Base-by-base conservation (phyloP, 2,329 filamentous ascomycete genomes). In the Colletotrichum limetticola region DNA sequence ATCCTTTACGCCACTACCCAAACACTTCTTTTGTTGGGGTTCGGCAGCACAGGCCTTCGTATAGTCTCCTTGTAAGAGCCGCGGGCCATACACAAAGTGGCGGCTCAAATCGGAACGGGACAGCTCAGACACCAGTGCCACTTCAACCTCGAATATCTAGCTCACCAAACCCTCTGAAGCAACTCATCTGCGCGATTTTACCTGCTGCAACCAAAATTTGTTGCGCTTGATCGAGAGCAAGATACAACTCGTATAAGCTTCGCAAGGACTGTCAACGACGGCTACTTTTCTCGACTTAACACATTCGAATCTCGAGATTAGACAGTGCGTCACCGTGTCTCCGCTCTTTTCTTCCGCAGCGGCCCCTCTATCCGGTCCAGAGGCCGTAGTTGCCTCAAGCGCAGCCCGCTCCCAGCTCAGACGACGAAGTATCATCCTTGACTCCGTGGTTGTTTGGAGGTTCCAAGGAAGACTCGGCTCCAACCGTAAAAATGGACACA, bases 401-500 rank as follows among this genome's bases (percentile, higher is more conserved):
- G n/a, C 66, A 73, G 32, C 42, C 67, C 56, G 60, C 46, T 70
- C 60, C 16, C 56, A 24, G 37, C 35, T 56, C 60, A 49, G 7
- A 28, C 16, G 24, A 35, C 46, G 22, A 26, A 57, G 49, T 52
- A 53, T 11, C 26, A 55, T 35, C 55, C 32, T 59, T 68, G 37
- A 53, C 56, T 26, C 28, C 16, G 32, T 22, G 30, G 11, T 56
- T 11, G 49, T 37, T 22, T 52, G 22, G 14, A 52, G 26, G 6
- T 42, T 14, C 26, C 26, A 19, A 53, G 52, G 19, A 56, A 16
- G 4, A 22, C 46, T 14, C 9, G 2, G n/a, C 11, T 35, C 16
- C 16, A 49, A 14, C 49, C 46, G 30, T 24, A 60, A 57, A 16
- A 46, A 81, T 81, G 79, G 79, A 81, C 55, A 81, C 79, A 32